Conservation (phyloP, 768 basidiomycete species). For the Russula brevipes region DNA sequence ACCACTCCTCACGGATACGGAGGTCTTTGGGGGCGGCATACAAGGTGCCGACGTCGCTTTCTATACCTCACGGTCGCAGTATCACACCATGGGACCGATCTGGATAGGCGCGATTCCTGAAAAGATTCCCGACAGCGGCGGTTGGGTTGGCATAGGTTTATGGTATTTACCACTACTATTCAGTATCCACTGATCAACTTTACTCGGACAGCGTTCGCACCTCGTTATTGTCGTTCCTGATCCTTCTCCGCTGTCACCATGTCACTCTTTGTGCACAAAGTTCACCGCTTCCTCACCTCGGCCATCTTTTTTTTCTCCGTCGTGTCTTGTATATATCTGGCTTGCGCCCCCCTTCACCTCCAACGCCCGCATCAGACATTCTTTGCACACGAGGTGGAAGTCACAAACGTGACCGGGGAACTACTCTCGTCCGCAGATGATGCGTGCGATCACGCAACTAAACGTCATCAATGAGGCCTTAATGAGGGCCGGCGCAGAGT, state of each 20-base stretch:
- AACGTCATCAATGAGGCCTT: constrained; percentile 38
- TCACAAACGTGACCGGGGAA: constrained; percentile 28
- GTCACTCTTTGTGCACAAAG: constrained; percentile 56
- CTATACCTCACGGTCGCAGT: constrained; percentile 65
- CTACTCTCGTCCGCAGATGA: constrained; percentile 19
- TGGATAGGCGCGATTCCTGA: constrained; percentile 42
- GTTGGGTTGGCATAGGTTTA: constrained; percentile 45
- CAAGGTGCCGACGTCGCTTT: constrained; percentile 76
- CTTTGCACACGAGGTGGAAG: constrained; percentile 58
- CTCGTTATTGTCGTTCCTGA: constrained; percentile 44
- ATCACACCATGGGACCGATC: constrained; percentile 64
- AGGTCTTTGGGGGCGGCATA: constrained; percentile 38
- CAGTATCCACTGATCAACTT: neutral
- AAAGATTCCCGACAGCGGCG: constrained; percentile 65
- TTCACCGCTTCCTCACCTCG: constrained; percentile 38
- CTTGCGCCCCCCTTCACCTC: constrained; percentile 56
- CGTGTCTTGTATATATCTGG: constrained; percentile 36
- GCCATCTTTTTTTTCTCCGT: constrained; percentile 39
- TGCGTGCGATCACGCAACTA: constrained; percentile 41
- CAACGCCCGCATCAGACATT: constrained; percentile 57
- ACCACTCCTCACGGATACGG: constrained; percentile 4
- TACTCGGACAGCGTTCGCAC: constrained; percentile 44
- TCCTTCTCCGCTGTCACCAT: constrained; percentile 46
- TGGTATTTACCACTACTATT: constrained; percentile 13
- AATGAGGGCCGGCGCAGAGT: constrained; percentile 30